Base-by-base conservation (phyloP, 371 early-diverging fungal species). In the Choanephora cucurbitarum region DNA sequence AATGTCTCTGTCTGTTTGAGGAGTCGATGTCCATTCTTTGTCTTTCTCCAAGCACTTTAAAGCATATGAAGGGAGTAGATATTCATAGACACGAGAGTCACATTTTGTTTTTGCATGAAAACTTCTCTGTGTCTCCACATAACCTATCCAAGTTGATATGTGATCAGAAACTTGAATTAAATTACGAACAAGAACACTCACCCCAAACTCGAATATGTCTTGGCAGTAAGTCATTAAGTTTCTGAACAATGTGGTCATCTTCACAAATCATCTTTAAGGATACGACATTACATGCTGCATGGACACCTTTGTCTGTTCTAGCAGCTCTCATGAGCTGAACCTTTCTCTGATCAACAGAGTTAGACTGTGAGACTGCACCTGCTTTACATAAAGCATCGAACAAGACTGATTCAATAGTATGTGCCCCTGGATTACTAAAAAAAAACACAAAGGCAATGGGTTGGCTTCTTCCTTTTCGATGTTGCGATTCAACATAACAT, bases 301-400 rank as follows among this genome's bases (percentile, higher is more conserved):
- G 98, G 0, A 99, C 99, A 13, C 99, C 99, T 77, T 99, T 99
- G 71, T 99, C 99, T 0, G 99, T 99, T 23, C 99, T 81, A 4
- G 98, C 99, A 3, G 96, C 89, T 49, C 99, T 77, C 81, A 77
- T 77, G 66, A 93, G 81, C 42, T 76, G 60, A 52, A 93, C 91
- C 75, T 94, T 94, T 60, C 84, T 85, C 39, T 84, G 87, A 64
- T 90, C 90, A 13, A 73, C 69, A 0, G 93, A 72, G 53, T 95
- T 95, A 19, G 82, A 85, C 39, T 73, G 72, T 1, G 93, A 92
- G 22, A 95, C 80, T 0, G 87, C 90, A 4, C 88, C 92, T 2
- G 88, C 85, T 44, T 77, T 72, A 24, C 84, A 79, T 54, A 95
- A 67, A 2, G 92, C 92, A 44, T 84, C 79, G 70, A 91, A 91